Percentiles rank a stretch among this genome's conserved stretches.
These are phyloP conservation scores for Vitellaria paradoxa DNA, from an alignment of 179 eudicot genomes.

Conservation along the genomic window DNA sequence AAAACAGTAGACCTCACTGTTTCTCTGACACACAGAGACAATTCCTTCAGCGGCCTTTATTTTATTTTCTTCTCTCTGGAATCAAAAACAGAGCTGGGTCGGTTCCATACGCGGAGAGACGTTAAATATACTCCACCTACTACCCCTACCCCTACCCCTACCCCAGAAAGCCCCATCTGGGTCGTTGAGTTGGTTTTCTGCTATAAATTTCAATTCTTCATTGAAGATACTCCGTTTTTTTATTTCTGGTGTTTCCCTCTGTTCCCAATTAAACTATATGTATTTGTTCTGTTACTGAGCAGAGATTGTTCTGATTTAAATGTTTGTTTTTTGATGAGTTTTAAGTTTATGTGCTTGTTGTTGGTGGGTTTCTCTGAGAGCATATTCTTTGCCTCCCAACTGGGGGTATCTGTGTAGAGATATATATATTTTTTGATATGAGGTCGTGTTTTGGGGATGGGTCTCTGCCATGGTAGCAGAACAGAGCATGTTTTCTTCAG, in stretches of 20 bases:
- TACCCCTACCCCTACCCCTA: background rate
- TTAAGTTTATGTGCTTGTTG: background rate
- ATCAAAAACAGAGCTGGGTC: background rate
- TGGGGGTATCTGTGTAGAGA: background rate
- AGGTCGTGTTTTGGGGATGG: background rate
- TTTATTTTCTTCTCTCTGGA: background rate
- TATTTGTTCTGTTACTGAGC: background rate
- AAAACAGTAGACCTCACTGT: no score
- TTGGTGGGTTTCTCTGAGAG: constrained; percentile 12
- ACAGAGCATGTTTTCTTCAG: no score
- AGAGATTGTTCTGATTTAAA: constrained; percentile 4
- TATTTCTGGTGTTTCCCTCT: background rate
- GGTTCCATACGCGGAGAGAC: background rate
- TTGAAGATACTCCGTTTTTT: background rate
- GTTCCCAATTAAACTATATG: background rate
- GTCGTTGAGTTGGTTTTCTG: background rate
- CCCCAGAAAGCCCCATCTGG: constrained; percentile 1
- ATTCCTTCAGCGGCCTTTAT: constrained; percentile 12
- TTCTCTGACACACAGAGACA: constrained; percentile 1
- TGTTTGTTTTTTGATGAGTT: no score
- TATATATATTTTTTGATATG: background rate
- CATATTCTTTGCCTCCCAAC: background rate
- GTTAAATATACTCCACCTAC: constrained; percentile 4
- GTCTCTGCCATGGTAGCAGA: constrained; percentile 1
- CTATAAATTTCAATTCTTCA: background rate